These are phyloP conservation scores for Chaetoscypha palmicola DNA, from an alignment of 2,329 filamentous ascomycete genomes.

Conservation along the genomic window DNA sequence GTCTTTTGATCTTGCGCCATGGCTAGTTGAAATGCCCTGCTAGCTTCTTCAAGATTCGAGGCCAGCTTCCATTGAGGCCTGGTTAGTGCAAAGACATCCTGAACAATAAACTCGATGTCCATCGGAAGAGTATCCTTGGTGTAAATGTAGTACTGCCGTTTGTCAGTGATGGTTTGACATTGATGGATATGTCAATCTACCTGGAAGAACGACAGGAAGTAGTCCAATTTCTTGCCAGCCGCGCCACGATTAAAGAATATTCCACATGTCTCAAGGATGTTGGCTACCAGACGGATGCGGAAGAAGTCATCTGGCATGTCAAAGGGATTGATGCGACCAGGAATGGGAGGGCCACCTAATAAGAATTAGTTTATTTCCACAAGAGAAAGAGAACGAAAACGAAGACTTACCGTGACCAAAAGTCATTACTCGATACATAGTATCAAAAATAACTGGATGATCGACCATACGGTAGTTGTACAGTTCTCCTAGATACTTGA, in stretches of 20 bases:
- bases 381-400: no score
- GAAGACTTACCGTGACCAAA: slow-evolving; percentile 70
- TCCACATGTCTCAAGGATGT: slow-evolving; percentile 87
- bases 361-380: neutral
- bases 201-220: slow-evolving; percentile 94
- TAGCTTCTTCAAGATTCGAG: slow-evolving; percentile 73
- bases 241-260: slow-evolving; percentile 92
- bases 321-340: slow-evolving; percentile 67
- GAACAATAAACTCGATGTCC: slow-evolving; percentile 95
- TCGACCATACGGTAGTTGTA: slow-evolving; percentile 98
- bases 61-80: slow-evolving; percentile 91
- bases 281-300: slow-evolving; percentile 83
- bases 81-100: slow-evolving; percentile 80
- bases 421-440: slow-evolving; percentile 87
- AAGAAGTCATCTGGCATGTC: slow-evolving; percentile 95
- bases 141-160: slow-evolving; percentile 76
- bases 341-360: slow-evolving; percentile 68
- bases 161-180: slow-evolving; percentile 8
- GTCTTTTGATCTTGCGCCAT: slow-evolving; percentile 84
- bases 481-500: slow-evolving; percentile 92
- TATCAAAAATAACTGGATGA: slow-evolving; percentile 90
- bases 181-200: slow-evolving; percentile 32
- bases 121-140: slow-evolving; percentile 86
- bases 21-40: slow-evolving; percentile 76
- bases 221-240: slow-evolving; percentile 94